Base-by-base conservation (phyloP, 306 rosid species). In the Cajanus cajan region DNA sequence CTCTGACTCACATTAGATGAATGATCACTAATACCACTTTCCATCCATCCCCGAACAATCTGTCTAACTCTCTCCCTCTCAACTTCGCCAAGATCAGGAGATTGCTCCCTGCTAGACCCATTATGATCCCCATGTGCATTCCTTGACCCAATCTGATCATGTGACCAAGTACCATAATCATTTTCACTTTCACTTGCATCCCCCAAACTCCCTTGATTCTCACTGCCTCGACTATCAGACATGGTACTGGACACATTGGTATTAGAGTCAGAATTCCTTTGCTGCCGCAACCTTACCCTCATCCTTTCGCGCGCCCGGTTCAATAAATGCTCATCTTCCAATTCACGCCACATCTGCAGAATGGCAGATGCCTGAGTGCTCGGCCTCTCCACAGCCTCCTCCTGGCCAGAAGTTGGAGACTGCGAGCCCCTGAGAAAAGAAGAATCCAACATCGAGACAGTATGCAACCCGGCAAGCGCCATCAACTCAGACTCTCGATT, bases 61-160 rank as follows among this genome's bases (percentile, higher is more conserved):
- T 91, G 99, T 78, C 98, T 86, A 84, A 96, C 99, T 77, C 99
- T 88, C 91, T 96, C 99, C 96, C 99, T 90, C 91, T 96, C 99
- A 64, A 95, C 96, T 44, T 95, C 99, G 15, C 97, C 99, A 73
- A 93, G 96, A 89, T 96, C 98, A 72, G 98, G 99, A 84, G 99
- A 96, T 81, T 93, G 97, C 89, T 96, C 99, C 90, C 99, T 89
- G 83, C 96, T 93, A 73, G 98, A 96, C 65, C 71, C 89, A 80
- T 85, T 82, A 61, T 72, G 87, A 69, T 80, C 94, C 72, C 76
- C 87, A 24, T 39, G 88, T 68, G 82, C 91, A 84, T 79, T 88
- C 41, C 80, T 92, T n/a, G 89, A 80, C 54, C 83, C 90, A 70
- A 90, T 76, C 86, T 88, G 99, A 80, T 87, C 90, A 65, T 90